A percentile compares a stretch with the other conserved stretches of the same genome.
Conservation (phyloP, 768 basidiomycete species). For the Clitopilus passeckerianus region DNA sequence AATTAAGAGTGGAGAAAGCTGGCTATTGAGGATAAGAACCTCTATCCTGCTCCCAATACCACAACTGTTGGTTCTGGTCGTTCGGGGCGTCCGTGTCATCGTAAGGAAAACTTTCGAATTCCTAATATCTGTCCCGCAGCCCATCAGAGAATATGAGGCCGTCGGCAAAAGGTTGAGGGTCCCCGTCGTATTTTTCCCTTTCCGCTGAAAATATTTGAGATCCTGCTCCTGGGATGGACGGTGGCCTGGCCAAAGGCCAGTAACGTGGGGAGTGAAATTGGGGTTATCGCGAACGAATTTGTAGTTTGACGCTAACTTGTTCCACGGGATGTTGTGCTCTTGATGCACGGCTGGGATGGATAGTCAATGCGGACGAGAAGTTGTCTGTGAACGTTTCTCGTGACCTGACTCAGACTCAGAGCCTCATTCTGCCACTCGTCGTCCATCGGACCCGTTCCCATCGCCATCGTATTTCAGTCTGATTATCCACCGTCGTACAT, state of each 20-base stretch:
- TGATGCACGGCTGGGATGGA: constrained; percentile 26
- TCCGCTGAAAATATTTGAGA: constrained; percentile 30
- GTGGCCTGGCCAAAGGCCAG: not conserved
- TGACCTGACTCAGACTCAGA: no score
- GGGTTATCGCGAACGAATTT: constrained; percentile 25
- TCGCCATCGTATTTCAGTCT: no score
- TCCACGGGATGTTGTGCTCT: constrained; percentile 35
- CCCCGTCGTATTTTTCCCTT: constrained; percentile 25
- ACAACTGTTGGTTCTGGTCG: no score
- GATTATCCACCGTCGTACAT: no score
- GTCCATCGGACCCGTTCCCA: no score
- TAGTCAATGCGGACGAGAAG: no score
- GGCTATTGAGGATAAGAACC: constrained; percentile 27
- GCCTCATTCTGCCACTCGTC: no score
- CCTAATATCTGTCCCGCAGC: constrained; percentile 12
- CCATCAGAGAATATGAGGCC: not conserved
- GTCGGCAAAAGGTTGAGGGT: constrained; percentile 21
- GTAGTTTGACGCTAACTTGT: constrained; percentile 24
- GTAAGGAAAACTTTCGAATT: not conserved
- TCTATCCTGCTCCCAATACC: constrained; percentile 13
- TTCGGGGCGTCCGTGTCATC: not conserved
- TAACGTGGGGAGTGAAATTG: constrained; percentile 11
- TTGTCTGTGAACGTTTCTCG: no score
- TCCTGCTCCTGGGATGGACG: constrained; percentile 13
- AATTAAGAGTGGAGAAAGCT: constrained; percentile 25